These are phyloP conservation scores for Pyricularia grisea DNA, from an alignment of 2,329 filamentous ascomycete genomes.

Conservation along the genomic window DNA sequence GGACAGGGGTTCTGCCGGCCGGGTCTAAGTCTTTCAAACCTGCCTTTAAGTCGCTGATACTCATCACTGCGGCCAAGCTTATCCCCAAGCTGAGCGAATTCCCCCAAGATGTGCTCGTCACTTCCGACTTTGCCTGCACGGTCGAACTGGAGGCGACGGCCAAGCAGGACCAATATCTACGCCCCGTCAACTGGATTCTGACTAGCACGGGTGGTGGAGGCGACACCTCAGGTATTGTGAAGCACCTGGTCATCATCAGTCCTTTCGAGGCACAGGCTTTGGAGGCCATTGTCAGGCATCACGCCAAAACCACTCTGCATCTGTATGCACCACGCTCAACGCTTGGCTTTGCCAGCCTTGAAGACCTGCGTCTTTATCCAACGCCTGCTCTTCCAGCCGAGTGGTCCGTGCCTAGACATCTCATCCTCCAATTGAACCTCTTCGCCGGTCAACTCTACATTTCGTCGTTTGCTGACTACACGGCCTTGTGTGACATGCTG, in stretches of 20 bases:
- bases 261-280: constrained; percentile 50
- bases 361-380: constrained; percentile 34
- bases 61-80: constrained; percentile 26
- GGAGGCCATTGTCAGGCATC: constrained; percentile 24
- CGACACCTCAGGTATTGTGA: not conserved
- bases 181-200: constrained; percentile 46
- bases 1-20: constrained; percentile 16
- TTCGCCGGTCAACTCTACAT: constrained; percentile 63
- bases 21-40: constrained; percentile 25
- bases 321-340: constrained; percentile 39
- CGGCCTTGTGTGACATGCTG: constrained; percentile 37
- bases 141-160: not conserved
- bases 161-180: not conserved
- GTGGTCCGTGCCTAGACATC: constrained; percentile 12
- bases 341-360: constrained; percentile 26
- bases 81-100: constrained; percentile 24
- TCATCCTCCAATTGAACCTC: constrained; percentile 46
- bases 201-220: constrained; percentile 15
- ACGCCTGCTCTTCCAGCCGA: constrained; percentile 16
- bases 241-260: constrained; percentile 45
- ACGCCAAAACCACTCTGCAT: constrained; percentile 30
- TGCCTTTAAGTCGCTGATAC: constrained; percentile 34
- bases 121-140: constrained; percentile 39
- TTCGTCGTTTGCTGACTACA: constrained; percentile 42
- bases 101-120: constrained; percentile 31